Base-by-base conservation (phyloP, 805 yeast species). In the Yarrowia sp. region DNA sequence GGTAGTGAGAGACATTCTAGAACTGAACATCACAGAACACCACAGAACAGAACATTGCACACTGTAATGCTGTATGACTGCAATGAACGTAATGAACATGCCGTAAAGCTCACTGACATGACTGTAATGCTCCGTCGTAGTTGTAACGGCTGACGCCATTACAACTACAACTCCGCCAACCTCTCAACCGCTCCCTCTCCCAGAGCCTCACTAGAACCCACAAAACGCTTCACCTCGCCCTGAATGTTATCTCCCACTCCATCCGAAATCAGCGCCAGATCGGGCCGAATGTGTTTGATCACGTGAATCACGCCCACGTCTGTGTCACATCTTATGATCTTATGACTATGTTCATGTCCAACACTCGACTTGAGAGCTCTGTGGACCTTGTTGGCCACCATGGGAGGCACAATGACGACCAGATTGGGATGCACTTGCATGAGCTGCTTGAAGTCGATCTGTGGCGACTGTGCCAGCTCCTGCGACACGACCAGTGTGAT, bases 251-350 rank as follows among this genome's bases (percentile, higher is more conserved):
- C 68, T 1, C 64, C 65, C 19, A 65, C 65, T 28, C 68, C 71
- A 9, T 49, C 32, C 12, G 71, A 69, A 11, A 71, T 58, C 6
- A 70, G 66, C 40, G 69, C 71, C 44, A 65, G 54, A 19, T 79
- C 77, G 35, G 82, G 77, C 22, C 74, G 72, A 26, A 85, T 62
- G 65, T 84, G 87, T 67, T 83, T 83, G 22, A 84, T 76, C n/a
- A 85, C 77, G 38, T 85, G 84, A 75, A 83, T 80, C 12, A 83
- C 71, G 2, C 88, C 86, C 12, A 73, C 75, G 63, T 75, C 75
- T 0, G 82, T 79, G n/a, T 78, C 80, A 56, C 85, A 81, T 52
- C 75, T 75, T 2, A 84, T 79, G 12, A 82, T 68, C 61, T 80
- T 77, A 66, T 71, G 72, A 21, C 67, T 61, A 24, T 71, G 58